Percentiles rank a stretch among this genome's conserved stretches.
Conservation (phyloP, 2,329 filamentous ascomycete genomes). For the Dactylellina leptospora region DNA sequence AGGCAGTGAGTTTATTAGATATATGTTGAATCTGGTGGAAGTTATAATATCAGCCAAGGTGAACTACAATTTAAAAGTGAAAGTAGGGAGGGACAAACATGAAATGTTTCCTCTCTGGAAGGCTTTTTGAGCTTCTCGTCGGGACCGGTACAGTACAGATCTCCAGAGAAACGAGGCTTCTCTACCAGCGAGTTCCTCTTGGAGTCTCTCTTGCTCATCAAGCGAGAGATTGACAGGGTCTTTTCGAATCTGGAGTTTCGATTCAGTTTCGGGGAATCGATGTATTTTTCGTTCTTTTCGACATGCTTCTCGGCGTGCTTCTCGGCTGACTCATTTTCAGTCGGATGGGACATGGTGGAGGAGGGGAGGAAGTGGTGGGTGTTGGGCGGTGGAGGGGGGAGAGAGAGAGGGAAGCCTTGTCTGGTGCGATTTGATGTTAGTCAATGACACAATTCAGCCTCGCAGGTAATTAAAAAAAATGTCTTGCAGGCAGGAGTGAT, state of each 20-base stretch:
- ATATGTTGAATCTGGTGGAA: constrained; percentile 53
- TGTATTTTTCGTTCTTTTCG: constrained; percentile 8
- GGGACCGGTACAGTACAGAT: constrained; percentile 53
- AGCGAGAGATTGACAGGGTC: constrained; percentile 53
- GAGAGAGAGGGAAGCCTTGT: neutral
- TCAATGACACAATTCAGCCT: neutral
- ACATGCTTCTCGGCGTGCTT: constrained; percentile 30
- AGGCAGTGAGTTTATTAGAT: constrained; percentile 49
- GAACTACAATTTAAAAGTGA: neutral
- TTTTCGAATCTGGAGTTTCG: constrained; percentile 47
- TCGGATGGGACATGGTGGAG: constrained; percentile 28
- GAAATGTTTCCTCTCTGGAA: constrained; percentile 62
- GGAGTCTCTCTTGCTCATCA: constrained; percentile 55
- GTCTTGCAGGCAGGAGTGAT: neutral
- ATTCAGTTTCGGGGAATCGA: constrained; percentile 16
- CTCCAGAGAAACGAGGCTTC: constrained; percentile 54
- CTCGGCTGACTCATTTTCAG: constrained; percentile 29
- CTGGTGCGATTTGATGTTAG: constrained; percentile 1
- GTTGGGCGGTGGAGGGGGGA: neutral
- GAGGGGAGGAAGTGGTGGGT: neutral
- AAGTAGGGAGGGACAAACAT: constrained; percentile 51
- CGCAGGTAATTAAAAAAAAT: neutral
- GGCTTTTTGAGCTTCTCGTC: constrained; percentile 55
- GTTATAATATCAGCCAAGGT: constrained; percentile 30
- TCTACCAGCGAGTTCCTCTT: constrained; percentile 46